Evolutionary conservation across 306 rosid species (phyloP).

Genomic region (Cucumis hystrix): DNA sequence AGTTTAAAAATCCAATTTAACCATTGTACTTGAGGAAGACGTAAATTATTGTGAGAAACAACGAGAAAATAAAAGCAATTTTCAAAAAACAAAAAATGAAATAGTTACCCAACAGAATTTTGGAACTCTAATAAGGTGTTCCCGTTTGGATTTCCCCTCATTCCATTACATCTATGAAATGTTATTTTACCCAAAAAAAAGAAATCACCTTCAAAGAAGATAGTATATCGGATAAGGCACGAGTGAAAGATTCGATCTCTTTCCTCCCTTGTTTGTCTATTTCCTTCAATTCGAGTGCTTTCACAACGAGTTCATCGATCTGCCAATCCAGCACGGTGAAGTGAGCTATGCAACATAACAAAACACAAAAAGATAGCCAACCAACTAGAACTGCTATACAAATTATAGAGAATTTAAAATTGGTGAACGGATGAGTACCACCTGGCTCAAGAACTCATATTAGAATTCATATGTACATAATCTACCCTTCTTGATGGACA

Average conservation of each 20-base stretch:
- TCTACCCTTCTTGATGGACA: not conserved
- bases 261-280: conserved; percentile 26
- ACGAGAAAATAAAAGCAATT: no score
- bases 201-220: conserved; percentile 60
- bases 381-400: not conserved
- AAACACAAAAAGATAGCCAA: not conserved
- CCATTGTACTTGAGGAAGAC: no score
- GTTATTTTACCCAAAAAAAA: not conserved
- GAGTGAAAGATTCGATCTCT: conserved; percentile 47
- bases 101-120: no score
- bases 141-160: no score
- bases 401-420: not conserved
- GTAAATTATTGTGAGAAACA: no score
- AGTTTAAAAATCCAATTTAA: no score
- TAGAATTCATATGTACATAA: not conserved
- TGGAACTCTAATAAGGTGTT: no score
- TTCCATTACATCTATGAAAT: no score
- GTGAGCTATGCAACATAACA: not conserved
- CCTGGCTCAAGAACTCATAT: not conserved
- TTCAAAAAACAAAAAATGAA: no score
- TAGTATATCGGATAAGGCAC: conserved; percentile 44
- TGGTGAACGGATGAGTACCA: not conserved
- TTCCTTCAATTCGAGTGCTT: conserved; percentile 37
- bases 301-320: conserved; percentile 73
- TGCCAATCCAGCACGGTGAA: conserved; percentile 17